phyloP scores from a whole-genome alignment of 1,139 yeast genomes.

The Nakaseomyces delphensis region DNA sequence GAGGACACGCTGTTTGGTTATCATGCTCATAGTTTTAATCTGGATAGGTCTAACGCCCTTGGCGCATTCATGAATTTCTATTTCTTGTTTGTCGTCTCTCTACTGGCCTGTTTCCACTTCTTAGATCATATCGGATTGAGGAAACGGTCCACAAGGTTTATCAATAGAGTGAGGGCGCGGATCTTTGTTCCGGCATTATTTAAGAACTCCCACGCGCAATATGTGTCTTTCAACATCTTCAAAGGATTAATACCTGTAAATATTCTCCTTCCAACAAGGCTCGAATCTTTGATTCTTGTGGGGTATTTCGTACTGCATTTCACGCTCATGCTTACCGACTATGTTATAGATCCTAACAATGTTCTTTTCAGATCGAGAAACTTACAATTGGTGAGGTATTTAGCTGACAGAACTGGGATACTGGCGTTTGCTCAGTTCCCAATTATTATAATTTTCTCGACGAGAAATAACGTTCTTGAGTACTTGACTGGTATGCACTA shows the following conservation, averaged over 20 bases:
- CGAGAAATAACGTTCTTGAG: constrained; percentile 56
- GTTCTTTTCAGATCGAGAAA: constrained; percentile 36
- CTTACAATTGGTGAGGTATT: constrained; percentile 34
- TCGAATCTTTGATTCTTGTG: constrained; percentile 45
- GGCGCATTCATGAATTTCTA: constrained; percentile 14
- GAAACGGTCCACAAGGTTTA: constrained; percentile 8
- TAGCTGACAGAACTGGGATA: constrained; percentile 48
- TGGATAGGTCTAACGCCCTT: constrained; percentile 15
- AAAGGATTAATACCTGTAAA: constrained; percentile 12
- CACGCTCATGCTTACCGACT: constrained; percentile 36
- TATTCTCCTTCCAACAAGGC: constrained; percentile 38
- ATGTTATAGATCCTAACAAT: constrained; percentile 34
- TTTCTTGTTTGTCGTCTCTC: constrained; percentile 11
- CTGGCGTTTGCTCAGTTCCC: constrained; percentile 43
- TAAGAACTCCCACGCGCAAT: constrained; percentile 16
- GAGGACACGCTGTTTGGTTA: constrained; percentile 12
- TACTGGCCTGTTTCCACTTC: constrained; percentile 11
- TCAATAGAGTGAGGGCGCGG: constrained; percentile 16
- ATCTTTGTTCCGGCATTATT: constrained; percentile 14
- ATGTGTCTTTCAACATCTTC: constrained; percentile 7
- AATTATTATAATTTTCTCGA: constrained; percentile 44
- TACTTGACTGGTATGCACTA: constrained; percentile 57
- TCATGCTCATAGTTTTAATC: constrained; percentile 16
- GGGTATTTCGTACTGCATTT: constrained; percentile 41
- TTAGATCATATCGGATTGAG: constrained; percentile 13